Evolutionary conservation across 371 early-diverging fungal species (phyloP).

Genomic region (Rhizopus delemar): DNA sequence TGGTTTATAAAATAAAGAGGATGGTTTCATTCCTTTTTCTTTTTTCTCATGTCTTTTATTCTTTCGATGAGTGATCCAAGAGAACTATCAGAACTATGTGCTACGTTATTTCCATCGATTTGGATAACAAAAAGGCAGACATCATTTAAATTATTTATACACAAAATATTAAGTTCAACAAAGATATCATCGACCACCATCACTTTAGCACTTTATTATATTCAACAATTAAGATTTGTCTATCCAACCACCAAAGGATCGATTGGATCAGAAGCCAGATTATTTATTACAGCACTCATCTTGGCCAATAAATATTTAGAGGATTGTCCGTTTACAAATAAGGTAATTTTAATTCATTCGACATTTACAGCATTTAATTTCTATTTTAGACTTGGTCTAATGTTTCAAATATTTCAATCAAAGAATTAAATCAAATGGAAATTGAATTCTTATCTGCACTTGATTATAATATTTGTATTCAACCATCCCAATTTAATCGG

Average conservation of each 20-base stretch:
- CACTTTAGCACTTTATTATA: conserved; percentile 43
- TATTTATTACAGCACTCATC: conserved; percentile 67
- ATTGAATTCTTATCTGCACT: conserved; percentile 68
- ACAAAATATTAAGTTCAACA: conserved; percentile 53
- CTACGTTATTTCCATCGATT: conserved; percentile 45
- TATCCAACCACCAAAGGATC: conserved; percentile 46
- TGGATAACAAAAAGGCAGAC: conserved; percentile 39
- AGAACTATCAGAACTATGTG: conserved; percentile 51
- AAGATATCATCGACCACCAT: conserved; percentile 49
- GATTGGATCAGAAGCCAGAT: conserved; percentile 61
- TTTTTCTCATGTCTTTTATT: conserved; percentile 19
- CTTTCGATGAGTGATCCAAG: conserved; percentile 27
- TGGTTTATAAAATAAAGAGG: conserved; percentile 3
- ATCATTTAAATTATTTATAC: conserved; percentile 49
- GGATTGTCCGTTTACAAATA: conserved; percentile 71
- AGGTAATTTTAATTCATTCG: conserved; percentile 29
- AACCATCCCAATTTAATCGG: conserved; percentile 36
- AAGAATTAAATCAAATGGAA: conserved; percentile 74
- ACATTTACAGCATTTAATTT: background rate
- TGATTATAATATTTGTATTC: conserved; percentile 50
- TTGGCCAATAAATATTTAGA: conserved; percentile 69
- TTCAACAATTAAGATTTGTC: conserved; percentile 37
- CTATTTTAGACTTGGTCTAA: conserved; percentile 66
- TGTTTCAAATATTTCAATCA: conserved; percentile 64
- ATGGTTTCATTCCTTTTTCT: conserved; percentile 1